Percentiles rank a stretch among this genome's conserved stretches.
Evolutionary conservation across 2,329 filamentous ascomycete species (phyloP).

Genomic region (Talaromyces sp.): DNA sequence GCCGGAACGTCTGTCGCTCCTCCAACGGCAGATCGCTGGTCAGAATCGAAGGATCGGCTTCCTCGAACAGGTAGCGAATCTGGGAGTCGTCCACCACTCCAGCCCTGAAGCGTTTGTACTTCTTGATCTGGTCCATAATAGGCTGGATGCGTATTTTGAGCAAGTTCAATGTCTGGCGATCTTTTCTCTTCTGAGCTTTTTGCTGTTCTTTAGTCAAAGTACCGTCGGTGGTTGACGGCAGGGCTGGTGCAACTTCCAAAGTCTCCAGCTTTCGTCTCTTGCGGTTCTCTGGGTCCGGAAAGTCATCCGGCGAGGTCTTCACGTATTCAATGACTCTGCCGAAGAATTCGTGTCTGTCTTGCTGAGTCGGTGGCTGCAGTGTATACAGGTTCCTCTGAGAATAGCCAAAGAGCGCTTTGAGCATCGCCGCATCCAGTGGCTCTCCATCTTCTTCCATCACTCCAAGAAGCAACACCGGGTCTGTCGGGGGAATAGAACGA

Average conservation of each 20-base stretch:
- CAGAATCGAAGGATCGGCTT: slow-evolving; percentile 66
- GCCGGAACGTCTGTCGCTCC: slow-evolving; percentile 58
- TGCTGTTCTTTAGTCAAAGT: slow-evolving; percentile 72
- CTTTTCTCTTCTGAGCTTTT: slow-evolving; percentile 72
- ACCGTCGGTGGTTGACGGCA: slow-evolving; percentile 57
- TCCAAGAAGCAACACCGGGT: slow-evolving; percentile 83
- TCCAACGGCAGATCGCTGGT: slow-evolving; percentile 56
- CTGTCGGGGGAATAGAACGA: slow-evolving; percentile 77
- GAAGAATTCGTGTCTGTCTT: slow-evolving; percentile 73
- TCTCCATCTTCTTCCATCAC: slow-evolving; percentile 67
- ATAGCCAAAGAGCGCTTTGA: slow-evolving; percentile 78
- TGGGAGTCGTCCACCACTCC: slow-evolving; percentile 68
- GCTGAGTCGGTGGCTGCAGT: slow-evolving; percentile 60
- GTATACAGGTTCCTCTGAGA: slow-evolving; percentile 72
- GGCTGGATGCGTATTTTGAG: slow-evolving; percentile 87
- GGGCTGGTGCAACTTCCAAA: slow-evolving; percentile 68
- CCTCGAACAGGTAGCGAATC: slow-evolving; percentile 78
- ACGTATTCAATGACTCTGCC: slow-evolving; percentile 68
- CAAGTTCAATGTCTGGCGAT: slow-evolving; percentile 76
- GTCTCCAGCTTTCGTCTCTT: slow-evolving; percentile 79
- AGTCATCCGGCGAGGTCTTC: slow-evolving; percentile 72
- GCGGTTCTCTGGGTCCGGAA: slow-evolving; percentile 78
- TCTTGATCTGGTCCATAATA: slow-evolving; percentile 96
- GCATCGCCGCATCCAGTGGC: slow-evolving; percentile 57
- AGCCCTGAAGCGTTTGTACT: slow-evolving; percentile 81